Evolutionary conservation across 208 protist species (phyloP), one percentile per base, ranked within the genome.

Genomic region (Strigomonas galati): DNA sequence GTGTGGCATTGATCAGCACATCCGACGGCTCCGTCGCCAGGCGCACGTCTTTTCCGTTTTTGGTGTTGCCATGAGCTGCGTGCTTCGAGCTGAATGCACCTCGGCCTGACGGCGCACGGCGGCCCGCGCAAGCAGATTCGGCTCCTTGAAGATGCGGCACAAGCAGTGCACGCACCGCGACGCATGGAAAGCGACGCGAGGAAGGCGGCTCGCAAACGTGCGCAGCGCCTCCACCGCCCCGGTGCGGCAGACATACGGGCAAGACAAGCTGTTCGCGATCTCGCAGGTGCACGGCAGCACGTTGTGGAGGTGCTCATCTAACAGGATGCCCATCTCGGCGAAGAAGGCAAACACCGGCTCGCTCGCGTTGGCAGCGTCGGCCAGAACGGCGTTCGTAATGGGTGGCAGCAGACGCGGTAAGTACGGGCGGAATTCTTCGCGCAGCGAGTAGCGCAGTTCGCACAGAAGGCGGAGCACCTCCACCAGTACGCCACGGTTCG

Each of bases 381-480:
- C 72, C 62, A 90, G 78, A 15, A 92, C 71, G 24, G 79, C 64
- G 62, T 76, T 74, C 9, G 93, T 68, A 32, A 96, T 76, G 17
- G 82, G 80, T 23, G 85, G 81, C 53, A 96, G 80, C 40, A 96
- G 65, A 28, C 69, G 64, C 21, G 84, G 74, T 19, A 96, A 75
- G 52, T 79, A 92, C 2, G 91, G 82, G 6, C 83, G 69, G 69
- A 96, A 96, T 73, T 94, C 87, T 57, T 94, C 86, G 56, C 82
- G 80, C 51, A 96, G 69, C 27, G 79, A 85, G 31, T 79, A 64
- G 21, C 87, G 82, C 35, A 94, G 65, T 55, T 91, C 77, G 68
- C 76, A 78, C 58, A 94, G 48, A 19, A 96, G 77, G 52, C 74
- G 72, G 44, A 96, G 68, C 48, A 90, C 68, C 69, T 88, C 78